These are phyloP conservation scores for Pisolithus albus DNA, from an alignment of 768 basidiomycete genomes.

Conservation along the genomic window DNA sequence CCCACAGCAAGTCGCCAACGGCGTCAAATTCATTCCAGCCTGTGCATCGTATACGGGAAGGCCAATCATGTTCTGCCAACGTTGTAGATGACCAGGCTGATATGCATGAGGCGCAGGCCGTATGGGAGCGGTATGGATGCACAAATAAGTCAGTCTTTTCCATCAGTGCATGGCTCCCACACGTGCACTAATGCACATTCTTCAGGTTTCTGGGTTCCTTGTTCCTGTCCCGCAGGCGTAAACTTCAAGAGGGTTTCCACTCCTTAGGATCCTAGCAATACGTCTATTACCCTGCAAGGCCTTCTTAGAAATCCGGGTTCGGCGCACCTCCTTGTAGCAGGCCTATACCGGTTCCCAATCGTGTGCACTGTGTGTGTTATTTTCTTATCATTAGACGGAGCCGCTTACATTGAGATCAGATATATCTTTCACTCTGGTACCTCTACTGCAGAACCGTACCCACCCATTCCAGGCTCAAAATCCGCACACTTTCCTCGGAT, in stretches of 20 bases:
- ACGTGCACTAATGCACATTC: conserved; percentile 5
- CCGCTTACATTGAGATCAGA: too few relatives aligned
- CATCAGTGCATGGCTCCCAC: background rate
- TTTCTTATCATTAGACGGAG: too few relatives aligned
- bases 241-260: conserved; percentile 12
- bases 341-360: too few relatives aligned
- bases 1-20: conserved; percentile 2
- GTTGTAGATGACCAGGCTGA: conserved; percentile 10
- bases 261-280: background rate
- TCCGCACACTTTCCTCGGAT: too few relatives aligned
- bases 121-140: conserved; percentile 56
- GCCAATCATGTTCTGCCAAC: background rate
- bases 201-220: conserved; percentile 55
- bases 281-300: too few relatives aligned
- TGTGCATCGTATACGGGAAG: background rate
- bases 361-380: too few relatives aligned
- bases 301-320: too few relatives aligned
- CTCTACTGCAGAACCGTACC: too few relatives aligned
- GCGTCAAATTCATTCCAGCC: background rate
- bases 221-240: conserved; percentile 53
- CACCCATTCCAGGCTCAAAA: too few relatives aligned
- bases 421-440: too few relatives aligned
- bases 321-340: too few relatives aligned
- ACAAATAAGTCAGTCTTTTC: conserved; percentile 47
- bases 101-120: conserved; percentile 37